phyloP scores from a whole-genome alignment of 352 stramenopile genomes.

The Phytophthora hybrid region DNA sequence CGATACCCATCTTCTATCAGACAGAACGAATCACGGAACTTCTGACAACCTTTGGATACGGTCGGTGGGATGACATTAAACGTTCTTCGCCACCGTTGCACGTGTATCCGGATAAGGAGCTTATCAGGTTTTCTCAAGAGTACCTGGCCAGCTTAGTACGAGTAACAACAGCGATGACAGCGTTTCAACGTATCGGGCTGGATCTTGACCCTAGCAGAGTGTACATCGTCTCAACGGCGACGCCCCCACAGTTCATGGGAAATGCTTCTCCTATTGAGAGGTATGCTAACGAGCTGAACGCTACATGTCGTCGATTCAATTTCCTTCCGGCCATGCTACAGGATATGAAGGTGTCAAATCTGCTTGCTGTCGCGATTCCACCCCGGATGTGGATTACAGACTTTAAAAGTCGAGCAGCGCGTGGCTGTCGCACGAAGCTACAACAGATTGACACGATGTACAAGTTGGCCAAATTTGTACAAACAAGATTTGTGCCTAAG shows the following conservation, averaged over 20 bases:
- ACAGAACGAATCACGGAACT: conserved; percentile 55
- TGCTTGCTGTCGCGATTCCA: conserved; percentile 36
- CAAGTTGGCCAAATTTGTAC: conserved; percentile 51
- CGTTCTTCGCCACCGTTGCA: conserved; percentile 38
- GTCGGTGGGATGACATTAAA: conserved; percentile 82
- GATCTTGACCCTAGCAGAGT: conserved; percentile 40
- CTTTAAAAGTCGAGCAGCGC: conserved; percentile 46
- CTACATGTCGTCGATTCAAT: conserved; percentile 46
- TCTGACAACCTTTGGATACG: conserved; percentile 80
- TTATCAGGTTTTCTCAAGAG: conserved; percentile 59
- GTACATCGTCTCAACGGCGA: conserved; percentile 36
- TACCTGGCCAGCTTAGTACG: conserved; percentile 65
- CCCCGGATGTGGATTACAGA: conserved; percentile 44
- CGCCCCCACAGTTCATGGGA: conserved; percentile 14
- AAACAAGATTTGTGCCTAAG: conserved; percentile 41
- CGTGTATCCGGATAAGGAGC: conserved; percentile 50
- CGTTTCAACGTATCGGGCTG: conserved; percentile 40
- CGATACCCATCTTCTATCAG: conserved; percentile 51
- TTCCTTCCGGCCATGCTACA: conserved; percentile 57
- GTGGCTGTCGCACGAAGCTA: conserved; percentile 53
- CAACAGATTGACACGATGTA: conserved; percentile 82
- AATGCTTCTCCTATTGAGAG: conserved; percentile 50
- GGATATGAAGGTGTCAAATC: conserved; percentile 50
- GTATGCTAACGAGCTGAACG: conserved; percentile 46
- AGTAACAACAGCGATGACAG: conserved; percentile 41